Conservation (phyloP, 177 flowering plant species). For the Telopea speciosissima region DNA sequence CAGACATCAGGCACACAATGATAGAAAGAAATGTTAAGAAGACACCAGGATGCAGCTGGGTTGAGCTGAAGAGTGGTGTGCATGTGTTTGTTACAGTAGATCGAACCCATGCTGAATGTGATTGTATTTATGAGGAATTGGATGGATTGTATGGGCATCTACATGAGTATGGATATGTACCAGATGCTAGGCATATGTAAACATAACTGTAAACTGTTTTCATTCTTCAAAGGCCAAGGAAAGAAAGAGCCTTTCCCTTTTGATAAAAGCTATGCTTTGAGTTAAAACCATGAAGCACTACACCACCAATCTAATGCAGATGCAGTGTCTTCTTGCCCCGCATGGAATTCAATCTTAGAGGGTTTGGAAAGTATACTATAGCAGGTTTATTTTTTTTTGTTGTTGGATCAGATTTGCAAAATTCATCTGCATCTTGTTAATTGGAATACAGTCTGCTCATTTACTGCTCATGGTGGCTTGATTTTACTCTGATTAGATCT, state of each 20-base stretch:
- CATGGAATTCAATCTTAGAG: no score
- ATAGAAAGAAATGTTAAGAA: conserved; percentile 43
- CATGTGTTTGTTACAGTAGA: conserved; percentile 48
- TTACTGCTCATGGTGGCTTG: no score
- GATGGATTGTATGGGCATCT: conserved; percentile 32
- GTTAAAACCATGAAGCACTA: no score
- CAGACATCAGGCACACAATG: conserved; percentile 47
- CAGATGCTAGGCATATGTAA: conserved; percentile 5
- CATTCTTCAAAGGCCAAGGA: background rate
- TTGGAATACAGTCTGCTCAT: no score
- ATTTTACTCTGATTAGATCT: no score
- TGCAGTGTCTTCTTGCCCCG: no score
- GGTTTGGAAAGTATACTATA: no score
- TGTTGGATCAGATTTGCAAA: no score
- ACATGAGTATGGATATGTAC: conserved; percentile 30
- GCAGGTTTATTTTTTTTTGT: no score
- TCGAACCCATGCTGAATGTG: conserved; percentile 36
- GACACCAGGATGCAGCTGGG: conserved; percentile 73
- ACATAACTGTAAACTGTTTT: no score
- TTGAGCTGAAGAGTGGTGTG: conserved; percentile 48
- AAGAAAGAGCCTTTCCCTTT: conserved; percentile 3
- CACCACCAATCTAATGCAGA: no score
- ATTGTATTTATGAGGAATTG: conserved; percentile 34
- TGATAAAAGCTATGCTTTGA: background rate
- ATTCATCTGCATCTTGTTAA: no score